Percentiles rank a stretch among this genome's conserved stretches.
Evolutionary conservation across 1,284 basidiomycete genomes (phyloP).

Genomic region (Inonotus hispidus): DNA sequence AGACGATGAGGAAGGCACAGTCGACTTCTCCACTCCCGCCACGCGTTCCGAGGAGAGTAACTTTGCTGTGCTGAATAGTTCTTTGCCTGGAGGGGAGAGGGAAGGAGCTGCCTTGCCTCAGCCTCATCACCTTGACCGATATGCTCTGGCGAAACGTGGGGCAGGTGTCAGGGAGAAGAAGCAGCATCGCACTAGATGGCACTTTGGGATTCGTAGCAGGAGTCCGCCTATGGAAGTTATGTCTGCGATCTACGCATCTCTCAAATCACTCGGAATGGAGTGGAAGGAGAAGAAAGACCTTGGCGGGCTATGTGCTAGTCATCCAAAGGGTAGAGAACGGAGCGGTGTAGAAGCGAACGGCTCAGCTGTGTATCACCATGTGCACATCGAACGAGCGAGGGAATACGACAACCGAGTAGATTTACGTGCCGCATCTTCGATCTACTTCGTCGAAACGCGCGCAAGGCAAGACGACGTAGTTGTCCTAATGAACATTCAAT

Average conservation of each 20-base stretch:
- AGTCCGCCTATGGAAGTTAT: slow-evolving; percentile 99
- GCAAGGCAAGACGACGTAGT: slow-evolving; percentile 88
- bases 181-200: slow-evolving; percentile 82
- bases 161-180: slow-evolving; percentile 49
- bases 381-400: slow-evolving; percentile 55
- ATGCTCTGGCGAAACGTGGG: slow-evolving; percentile 53
- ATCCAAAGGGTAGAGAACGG: slow-evolving; percentile 17
- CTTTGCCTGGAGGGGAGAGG: slow-evolving; percentile 51
- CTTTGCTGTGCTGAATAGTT: slow-evolving; percentile 83
- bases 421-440: slow-evolving; percentile 59
- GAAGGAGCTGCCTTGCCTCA: slow-evolving; percentile 27
- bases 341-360: neutral
- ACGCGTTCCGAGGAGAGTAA: slow-evolving; percentile 49
- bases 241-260: slow-evolving; percentile 95
- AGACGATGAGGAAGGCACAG: slow-evolving; percentile 42
- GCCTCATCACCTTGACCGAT: slow-evolving; percentile 55
- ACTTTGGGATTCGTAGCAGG: slow-evolving; percentile 94
- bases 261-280: slow-evolving; percentile 94
- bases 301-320: slow-evolving; percentile 57
- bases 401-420: slow-evolving; percentile 60
- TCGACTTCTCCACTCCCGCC: slow-evolving; percentile 45
- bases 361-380: slow-evolving; percentile 28
- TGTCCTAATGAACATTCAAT: slow-evolving; percentile 95
- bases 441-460: slow-evolving; percentile 95
- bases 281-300: slow-evolving; percentile 84